phyloP scores from a whole-genome alignment of 352 stramenopile species.

The Phytophthora ramorum region DNA sequence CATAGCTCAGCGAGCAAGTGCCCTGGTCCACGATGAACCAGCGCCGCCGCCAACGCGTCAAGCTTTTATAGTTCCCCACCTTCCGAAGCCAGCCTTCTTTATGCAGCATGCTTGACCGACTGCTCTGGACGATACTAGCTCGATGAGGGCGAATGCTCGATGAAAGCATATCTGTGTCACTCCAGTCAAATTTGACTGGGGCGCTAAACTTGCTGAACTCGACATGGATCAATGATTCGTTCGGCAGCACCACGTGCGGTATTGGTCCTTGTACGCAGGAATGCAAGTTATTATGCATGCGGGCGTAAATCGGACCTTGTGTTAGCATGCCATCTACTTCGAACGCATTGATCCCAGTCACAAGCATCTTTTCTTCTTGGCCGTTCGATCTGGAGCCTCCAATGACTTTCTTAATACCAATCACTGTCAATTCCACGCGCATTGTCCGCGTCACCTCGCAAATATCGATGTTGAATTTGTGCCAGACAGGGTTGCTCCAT shows the following conservation, averaged over 20 bases:
- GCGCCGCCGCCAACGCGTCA: slow-evolving; percentile 69
- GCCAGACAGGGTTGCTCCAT: slow-evolving; percentile 75
- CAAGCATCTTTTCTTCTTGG: slow-evolving; percentile 69
- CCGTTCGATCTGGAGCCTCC: slow-evolving; percentile 29
- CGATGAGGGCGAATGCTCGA: slow-evolving; percentile 27
- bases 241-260: slow-evolving; percentile 65
- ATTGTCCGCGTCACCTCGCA: slow-evolving; percentile 74
- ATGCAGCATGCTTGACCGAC: slow-evolving; percentile 46
- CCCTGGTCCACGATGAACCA: slow-evolving; percentile 81
- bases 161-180: slow-evolving; percentile 18
- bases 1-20: slow-evolving; percentile 76
- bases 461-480: slow-evolving; percentile 80
- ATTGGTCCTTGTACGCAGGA: slow-evolving; percentile 67
- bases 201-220: slow-evolving; percentile 64
- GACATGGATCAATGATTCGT: slow-evolving; percentile 69
- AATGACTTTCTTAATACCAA: slow-evolving; percentile 70
- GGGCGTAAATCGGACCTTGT: slow-evolving; percentile 65
- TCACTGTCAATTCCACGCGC: slow-evolving; percentile 72
- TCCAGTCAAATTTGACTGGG: slow-evolving; percentile 79
- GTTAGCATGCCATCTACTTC: slow-evolving; percentile 71
- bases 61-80: slow-evolving; percentile 62
- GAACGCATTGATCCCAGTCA: slow-evolving; percentile 82
- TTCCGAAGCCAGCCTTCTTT: slow-evolving; percentile 87
- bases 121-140: slow-evolving; percentile 28
- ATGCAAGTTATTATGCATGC: slow-evolving; percentile 82